A percentile compares a stretch with the other conserved stretches of the same genome.
These are phyloP conservation scores for Cruciata laevipes DNA, from an alignment of 257 asterid genomes.

Conservation along the genomic window DNA sequence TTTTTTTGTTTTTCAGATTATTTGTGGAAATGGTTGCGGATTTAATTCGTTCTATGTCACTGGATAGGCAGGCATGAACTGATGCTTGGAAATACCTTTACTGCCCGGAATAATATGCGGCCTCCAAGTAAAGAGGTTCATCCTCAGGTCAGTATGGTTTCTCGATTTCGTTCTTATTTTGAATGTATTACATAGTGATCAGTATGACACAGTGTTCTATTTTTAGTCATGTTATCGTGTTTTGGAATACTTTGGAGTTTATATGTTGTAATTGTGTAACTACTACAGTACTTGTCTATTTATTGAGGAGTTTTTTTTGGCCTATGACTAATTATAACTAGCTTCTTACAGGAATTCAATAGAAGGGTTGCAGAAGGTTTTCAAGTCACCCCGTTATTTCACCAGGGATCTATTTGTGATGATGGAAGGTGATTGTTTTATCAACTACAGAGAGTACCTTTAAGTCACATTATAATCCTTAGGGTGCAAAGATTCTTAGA, in stretches of 20 bases:
- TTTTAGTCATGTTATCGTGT: not conserved
- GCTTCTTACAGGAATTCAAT: slow-evolving; percentile 65
- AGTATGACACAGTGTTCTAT: not conserved
- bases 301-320: not conserved
- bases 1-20: not conserved
- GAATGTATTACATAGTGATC: not conserved
- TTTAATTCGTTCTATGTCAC: not conserved
- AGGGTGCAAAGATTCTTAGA: not conserved
- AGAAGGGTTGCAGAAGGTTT: slow-evolving; percentile 71
- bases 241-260: not conserved
- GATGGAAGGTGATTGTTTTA: slow-evolving; percentile 64
- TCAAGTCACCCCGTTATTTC: slow-evolving; percentile 95
- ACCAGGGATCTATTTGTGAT: slow-evolving; percentile 79
- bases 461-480: not conserved
- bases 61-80: slow-evolving; percentile 75
- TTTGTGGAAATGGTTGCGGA: not conserved
- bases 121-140: slow-evolving; percentile 68
- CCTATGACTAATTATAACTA: not conserved
- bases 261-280: not conserved
- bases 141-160: slow-evolving; percentile 52
- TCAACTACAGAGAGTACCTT: not conserved
- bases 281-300: not conserved
- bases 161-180: not conserved
- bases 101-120: slow-evolving; percentile 34
- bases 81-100: slow-evolving; percentile 78